Conservation (phyloP, 169 alveolate species). For the Plasmodium fragile region DNA sequence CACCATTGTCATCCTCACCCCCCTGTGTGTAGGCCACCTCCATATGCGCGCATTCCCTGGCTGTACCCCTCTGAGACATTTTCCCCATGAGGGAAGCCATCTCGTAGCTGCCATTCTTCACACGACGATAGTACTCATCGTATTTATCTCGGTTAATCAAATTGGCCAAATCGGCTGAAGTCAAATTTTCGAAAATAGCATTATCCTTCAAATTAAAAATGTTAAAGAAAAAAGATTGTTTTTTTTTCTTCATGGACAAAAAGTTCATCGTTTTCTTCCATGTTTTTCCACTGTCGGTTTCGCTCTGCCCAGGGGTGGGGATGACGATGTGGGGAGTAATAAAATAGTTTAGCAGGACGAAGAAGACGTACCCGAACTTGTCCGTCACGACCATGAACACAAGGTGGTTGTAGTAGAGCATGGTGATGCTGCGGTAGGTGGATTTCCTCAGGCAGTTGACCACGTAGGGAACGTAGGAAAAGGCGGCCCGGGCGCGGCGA, state of each 20-base stretch:
- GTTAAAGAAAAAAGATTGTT: constrained; percentile 30
- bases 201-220: constrained; percentile 37
- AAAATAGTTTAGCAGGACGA: constrained; percentile 48
- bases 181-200: constrained; percentile 34
- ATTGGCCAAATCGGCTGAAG: not conserved
- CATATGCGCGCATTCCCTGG: not conserved
- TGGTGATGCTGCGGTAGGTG: constrained; percentile 12
- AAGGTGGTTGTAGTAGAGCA: constrained; percentile 19
- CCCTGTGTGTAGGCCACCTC: not conserved
- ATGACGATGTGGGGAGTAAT: constrained; percentile 33
- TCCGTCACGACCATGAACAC: constrained; percentile 31
- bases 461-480: constrained; percentile 41
- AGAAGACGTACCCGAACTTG: constrained; percentile 45
- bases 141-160: constrained; percentile 40
- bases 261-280: not conserved
- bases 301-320: not conserved
- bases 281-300: not conserved
- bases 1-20: not conserved
- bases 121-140: constrained; percentile 21
- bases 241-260: constrained; percentile 9
- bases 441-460: constrained; percentile 19
- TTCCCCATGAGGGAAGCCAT: not conserved
- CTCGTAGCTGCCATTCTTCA: not conserved
- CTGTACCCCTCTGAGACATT: not conserved
- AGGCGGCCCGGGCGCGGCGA: not conserved